phyloP scores from a whole-genome alignment of 139 green algal genomes.

The Tetraselmis striata region DNA sequence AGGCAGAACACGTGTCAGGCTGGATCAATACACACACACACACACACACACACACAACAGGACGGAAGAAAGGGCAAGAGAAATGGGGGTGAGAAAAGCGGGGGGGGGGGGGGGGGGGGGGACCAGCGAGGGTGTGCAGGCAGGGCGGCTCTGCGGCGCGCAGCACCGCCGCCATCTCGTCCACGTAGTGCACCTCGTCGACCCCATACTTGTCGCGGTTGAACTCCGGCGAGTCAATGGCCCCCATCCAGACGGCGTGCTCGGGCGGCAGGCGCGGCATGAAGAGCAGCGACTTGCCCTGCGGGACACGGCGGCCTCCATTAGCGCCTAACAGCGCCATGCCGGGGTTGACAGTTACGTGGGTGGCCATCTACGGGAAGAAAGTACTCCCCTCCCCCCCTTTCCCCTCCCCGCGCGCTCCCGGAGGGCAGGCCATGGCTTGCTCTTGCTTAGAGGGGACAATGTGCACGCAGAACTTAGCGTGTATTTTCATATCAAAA shows the following conservation, averaged over 20 bases:
- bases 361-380: background rate
- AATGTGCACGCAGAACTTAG: too few species aligned
- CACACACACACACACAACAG: background rate
- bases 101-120: too few species aligned
- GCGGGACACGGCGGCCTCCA: conserved; percentile 7
- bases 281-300: conserved; percentile 60
- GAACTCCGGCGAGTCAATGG: conserved; percentile 44
- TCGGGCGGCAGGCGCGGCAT: conserved; percentile 63
- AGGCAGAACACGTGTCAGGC: background rate
- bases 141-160: conserved; percentile 20
- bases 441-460: too few species aligned
- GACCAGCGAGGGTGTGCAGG: conserved; percentile 54
- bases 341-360: background rate
- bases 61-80: background rate
- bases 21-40: background rate
- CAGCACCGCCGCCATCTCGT: conserved; percentile 65
- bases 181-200: conserved; percentile 59
- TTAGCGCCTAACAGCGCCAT: conserved; percentile 1
- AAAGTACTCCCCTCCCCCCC: too few species aligned
- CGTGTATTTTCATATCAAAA: conserved; percentile 3
- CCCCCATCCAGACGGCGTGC: conserved; percentile 83
- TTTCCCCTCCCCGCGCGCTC: too few species aligned
- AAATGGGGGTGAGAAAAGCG: background rate
- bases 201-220: conserved; percentile 17
- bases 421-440: too few species aligned